Evolutionary conservation across 352 stramenopile species (phyloP).

Genomic region (Pythium plurisporium): DNA sequence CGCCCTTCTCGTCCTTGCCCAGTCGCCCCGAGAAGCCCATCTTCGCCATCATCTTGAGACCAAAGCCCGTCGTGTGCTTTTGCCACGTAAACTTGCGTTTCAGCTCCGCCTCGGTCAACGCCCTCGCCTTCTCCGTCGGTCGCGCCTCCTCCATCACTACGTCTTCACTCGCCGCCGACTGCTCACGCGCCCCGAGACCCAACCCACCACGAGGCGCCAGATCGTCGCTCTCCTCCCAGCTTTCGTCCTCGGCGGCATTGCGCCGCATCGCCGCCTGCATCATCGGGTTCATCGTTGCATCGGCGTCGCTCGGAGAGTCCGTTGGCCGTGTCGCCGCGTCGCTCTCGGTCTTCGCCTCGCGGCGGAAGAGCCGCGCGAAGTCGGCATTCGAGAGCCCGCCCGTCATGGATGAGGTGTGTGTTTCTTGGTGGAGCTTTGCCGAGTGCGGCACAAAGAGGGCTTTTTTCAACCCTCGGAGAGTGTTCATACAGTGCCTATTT

Average conservation of each 20-base stretch:
- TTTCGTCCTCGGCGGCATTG: conserved; percentile 20
- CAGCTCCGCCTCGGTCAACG: conserved; percentile 17
- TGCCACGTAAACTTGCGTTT: conserved; percentile 78
- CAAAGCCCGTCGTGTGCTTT: conserved; percentile 96
- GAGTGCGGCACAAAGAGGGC: background rate
- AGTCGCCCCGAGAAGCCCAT: conserved; percentile 95
- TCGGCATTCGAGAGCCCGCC: conserved; percentile 61
- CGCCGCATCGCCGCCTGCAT: conserved; percentile 23
- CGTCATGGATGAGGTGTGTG: too few species aligned
- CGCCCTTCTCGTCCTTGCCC: conserved; percentile 90
- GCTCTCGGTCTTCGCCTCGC: conserved; percentile 12
- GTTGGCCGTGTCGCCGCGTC: background rate
- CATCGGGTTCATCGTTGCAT: conserved; percentile 21
- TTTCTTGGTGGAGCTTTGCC: background rate
- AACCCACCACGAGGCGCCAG: conserved; percentile 3
- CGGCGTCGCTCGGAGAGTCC: conserved; percentile 6
- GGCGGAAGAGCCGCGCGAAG: conserved; percentile 73
- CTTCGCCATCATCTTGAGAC: conserved; percentile 93
- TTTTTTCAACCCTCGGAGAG: too few species aligned
- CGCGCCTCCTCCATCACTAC: conserved; percentile 13
- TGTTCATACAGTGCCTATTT: too few species aligned
- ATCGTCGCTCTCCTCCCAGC: conserved; percentile 20
- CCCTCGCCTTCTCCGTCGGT: conserved; percentile 11
- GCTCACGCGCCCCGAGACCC: conserved; percentile 1
- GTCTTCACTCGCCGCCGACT: conserved; percentile 1